Conservation (phyloP, 2,329 filamentous ascomycete species). For the Pseudopithomyces chartarum region DNA sequence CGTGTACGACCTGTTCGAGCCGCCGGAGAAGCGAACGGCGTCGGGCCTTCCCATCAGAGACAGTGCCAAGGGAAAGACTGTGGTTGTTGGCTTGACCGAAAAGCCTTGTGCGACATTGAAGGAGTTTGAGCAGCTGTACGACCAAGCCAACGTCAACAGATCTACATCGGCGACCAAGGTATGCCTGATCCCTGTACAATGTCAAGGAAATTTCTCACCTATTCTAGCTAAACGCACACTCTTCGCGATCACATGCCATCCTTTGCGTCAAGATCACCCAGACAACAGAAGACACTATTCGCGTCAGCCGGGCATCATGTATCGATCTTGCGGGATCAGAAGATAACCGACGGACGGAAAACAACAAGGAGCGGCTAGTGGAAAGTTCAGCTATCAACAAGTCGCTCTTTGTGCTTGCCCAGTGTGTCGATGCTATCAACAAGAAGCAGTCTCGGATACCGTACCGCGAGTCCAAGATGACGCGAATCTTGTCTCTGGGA, state of each 20-base stretch:
- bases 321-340: constrained; percentile 96
- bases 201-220: constrained; percentile 6
- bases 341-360: constrained; percentile 92
- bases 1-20: constrained; percentile 87
- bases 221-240: constrained; percentile 78
- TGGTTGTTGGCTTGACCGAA: constrained; percentile 85
- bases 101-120: constrained; percentile 81
- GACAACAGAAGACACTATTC: constrained; percentile 67
- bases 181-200: constrained; percentile 4
- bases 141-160: constrained; percentile 88
- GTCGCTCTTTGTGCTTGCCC: constrained; percentile 89
- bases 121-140: constrained; percentile 88
- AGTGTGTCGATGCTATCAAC: constrained; percentile 94
- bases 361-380: constrained; percentile 88
- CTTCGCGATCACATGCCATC: constrained; percentile 87
- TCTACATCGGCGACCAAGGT: constrained; percentile 87
- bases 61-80: constrained; percentile 77
- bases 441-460: constrained; percentile 77
- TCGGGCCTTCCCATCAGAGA: constrained; percentile 82
- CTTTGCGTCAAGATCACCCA: constrained; percentile 88
- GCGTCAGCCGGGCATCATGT: constrained; percentile 82
- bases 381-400: constrained; percentile 98
- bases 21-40: constrained; percentile 82
- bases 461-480: constrained; percentile 97
- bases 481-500: constrained; percentile 85